Evolutionary conservation across 1,284 basidiomycete species (phyloP).

Genomic region (Pisolithus thermaeus): DNA sequence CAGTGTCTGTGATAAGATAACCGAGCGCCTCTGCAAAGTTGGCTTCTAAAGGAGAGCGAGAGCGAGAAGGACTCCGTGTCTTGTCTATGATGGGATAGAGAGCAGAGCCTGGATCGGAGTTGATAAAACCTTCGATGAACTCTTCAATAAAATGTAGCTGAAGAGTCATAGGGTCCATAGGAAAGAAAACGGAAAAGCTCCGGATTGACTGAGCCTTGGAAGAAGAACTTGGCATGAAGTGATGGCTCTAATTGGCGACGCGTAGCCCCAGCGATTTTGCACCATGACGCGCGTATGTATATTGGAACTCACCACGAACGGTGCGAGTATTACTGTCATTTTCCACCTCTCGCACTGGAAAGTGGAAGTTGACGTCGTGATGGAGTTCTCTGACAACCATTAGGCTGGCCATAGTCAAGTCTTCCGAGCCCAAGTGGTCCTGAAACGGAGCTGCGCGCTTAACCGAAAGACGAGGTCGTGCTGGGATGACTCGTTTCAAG

Average conservation of each 20-base stretch:
- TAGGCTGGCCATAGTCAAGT: too few species aligned
- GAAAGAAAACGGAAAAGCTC: conserved; percentile 33
- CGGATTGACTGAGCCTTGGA: conserved; percentile 5
- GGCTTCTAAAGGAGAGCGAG: conserved; percentile 17
- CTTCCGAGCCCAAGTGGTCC: too few species aligned
- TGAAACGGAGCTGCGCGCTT: too few species aligned
- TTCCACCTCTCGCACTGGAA: not conserved
- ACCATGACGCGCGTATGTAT: not conserved
- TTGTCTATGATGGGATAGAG: conserved; percentile 47
- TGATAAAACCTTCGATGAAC: conserved; percentile 23
- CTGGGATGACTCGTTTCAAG: too few species aligned
- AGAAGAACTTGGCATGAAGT: conserved; percentile 14
- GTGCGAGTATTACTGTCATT: conserved; percentile 1
- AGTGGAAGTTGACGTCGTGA: too few species aligned
- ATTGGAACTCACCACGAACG: too few species aligned
- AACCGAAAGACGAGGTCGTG: too few species aligned
- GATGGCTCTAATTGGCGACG: conserved; percentile 5
- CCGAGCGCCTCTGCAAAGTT: conserved; percentile 42
- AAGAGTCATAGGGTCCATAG: conserved; percentile 31
- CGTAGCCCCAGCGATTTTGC: not conserved
- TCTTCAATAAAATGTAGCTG: not conserved
- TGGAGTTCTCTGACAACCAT: too few species aligned
- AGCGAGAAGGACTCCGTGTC: conserved; percentile 11
- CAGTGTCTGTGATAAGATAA: conserved; percentile 6
- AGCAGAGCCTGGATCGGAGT: conserved; percentile 24